phyloP scores from a whole-genome alignment of 768 basidiomycete species.

The Russula emetica region DNA sequence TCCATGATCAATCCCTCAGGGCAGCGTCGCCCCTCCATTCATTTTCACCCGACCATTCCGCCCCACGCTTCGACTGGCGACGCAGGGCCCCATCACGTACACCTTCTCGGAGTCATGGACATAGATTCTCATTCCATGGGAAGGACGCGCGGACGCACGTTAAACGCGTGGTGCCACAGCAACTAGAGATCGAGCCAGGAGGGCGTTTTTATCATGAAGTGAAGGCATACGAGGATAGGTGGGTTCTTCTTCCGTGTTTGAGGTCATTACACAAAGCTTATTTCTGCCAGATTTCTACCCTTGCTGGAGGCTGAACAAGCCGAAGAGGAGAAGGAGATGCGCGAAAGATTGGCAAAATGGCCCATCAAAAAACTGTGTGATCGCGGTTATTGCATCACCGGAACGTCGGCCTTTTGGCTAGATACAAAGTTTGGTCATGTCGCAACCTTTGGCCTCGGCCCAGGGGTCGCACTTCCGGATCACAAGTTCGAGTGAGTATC shows the following conservation, averaged over 20 bases:
- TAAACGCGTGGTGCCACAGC: constrained; percentile 41
- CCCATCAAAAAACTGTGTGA: constrained; percentile 50
- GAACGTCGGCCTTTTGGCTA: constrained; percentile 64
- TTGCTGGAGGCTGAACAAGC: constrained; percentile 55
- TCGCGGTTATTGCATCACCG: constrained; percentile 73
- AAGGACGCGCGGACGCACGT: constrained; percentile 31
- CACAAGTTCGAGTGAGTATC: constrained; percentile 64
- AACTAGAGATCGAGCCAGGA: constrained; percentile 34
- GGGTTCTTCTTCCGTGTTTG: constrained; percentile 23
- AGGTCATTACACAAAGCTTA: neutral
- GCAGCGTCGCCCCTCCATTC: constrained; percentile 12
- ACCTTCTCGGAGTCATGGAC: constrained; percentile 1
- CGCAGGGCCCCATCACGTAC: constrained; percentile 48
- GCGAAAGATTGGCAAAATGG: constrained; percentile 67
- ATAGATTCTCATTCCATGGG: constrained; percentile 21
- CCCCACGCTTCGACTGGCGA: constrained; percentile 60
- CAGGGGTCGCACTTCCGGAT: constrained; percentile 57
- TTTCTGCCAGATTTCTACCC: constrained; percentile 43
- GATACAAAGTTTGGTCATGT: constrained; percentile 59
- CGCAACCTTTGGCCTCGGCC: constrained; percentile 60
- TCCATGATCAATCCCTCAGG: constrained; percentile 11
- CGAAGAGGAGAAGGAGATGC: constrained; percentile 55
- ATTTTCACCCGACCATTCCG: neutral
- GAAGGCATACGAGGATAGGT: constrained; percentile 54
- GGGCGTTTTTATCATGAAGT: constrained; percentile 49